These are phyloP conservation scores for Phytophthora nicotianae DNA, from an alignment of 352 stramenopile genomes.

Conservation along the genomic window DNA sequence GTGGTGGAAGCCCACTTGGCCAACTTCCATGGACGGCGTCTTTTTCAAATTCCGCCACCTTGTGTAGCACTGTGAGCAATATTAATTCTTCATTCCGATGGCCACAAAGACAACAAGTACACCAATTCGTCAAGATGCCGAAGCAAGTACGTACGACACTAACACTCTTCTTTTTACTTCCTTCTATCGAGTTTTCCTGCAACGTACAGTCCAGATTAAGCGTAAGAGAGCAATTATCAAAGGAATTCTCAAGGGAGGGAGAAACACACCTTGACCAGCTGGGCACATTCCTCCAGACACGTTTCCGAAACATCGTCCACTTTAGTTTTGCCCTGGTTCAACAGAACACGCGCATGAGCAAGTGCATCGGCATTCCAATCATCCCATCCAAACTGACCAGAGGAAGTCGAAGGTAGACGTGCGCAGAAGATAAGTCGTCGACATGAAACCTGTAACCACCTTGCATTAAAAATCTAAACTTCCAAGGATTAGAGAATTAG, in stretches of 20 bases:
- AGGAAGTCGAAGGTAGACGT: slow-evolving; percentile 97
- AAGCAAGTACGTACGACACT: slow-evolving; percentile 54
- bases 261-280: slow-evolving; percentile 88
- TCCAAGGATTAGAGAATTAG: not conserved
- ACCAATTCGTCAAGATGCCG: not conserved
- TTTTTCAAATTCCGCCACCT: slow-evolving; percentile 94
- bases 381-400: slow-evolving; percentile 46
- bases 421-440: slow-evolving; percentile 97
- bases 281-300: slow-evolving; percentile 89
- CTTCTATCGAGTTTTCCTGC: slow-evolving; percentile 94
- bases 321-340: slow-evolving; percentile 60
- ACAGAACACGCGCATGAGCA: not conserved
- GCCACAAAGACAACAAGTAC: not conserved
- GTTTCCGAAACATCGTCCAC: slow-evolving; percentile 81
- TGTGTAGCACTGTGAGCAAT: slow-evolving; percentile 84
- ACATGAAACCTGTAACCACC: slow-evolving; percentile 92
- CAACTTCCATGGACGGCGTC: slow-evolving; percentile 89
- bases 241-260: not conserved
- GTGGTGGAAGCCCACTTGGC: slow-evolving; percentile 88
- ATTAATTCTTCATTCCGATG: not conserved
- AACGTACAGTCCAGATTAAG: not conserved
- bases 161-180: slow-evolving; percentile 92
- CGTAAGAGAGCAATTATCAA: not conserved
- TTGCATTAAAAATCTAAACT: not conserved
- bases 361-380: not conserved